Evolutionary conservation across 257 asterid species (phyloP), one percentile per base, ranked within the genome.

Genomic region (Linderniella brevidens): DNA sequence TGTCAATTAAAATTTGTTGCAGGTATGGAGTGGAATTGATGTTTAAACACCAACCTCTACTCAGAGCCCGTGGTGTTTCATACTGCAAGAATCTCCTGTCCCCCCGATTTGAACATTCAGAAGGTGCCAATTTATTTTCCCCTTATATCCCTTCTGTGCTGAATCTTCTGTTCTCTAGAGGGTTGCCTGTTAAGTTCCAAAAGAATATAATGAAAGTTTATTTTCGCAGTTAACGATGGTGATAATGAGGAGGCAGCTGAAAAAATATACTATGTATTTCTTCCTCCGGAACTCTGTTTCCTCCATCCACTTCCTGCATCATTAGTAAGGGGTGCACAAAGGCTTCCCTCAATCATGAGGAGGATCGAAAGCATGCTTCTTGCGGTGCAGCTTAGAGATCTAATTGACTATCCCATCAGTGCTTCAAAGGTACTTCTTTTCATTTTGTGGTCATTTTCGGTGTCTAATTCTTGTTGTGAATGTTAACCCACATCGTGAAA

Each of bases 31-130:
- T 90, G 35, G 76, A 72, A 54, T 76, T 90, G 82, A 65, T 69
- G 48, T 81, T 72, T 58, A 77, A 75, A 62, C 68, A 77, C 18
- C 99, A 81, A 54, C 88, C 99, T 59, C 74, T 85, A 46, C 78
- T 90, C 61, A 78, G 94, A 73, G 93, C 88, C 46, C 93, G 96
- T 8, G 96, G 99, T 64, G 96, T 90, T 66, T 85, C 99, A 20
- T 90, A 90, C 60, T 85, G 96, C 94, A 90, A 85, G 71, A 85
- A 85, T 71, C 88, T 90, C 60, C 72, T 90, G 49, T 85, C 94
- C 20, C 99, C 96, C 35, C 72, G 96, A 52, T 90, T 81, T 58
- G 98, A 90, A 64, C 93, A 81, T 67, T 76, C 86, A 49, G 96
- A 79, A 57, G 86, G 96, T 75, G 69, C 47, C 42, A 13, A 45